Evolutionary conservation across 129 eudicot genomes (phyloP).

Genomic region (Flaveria brownii): DNA sequence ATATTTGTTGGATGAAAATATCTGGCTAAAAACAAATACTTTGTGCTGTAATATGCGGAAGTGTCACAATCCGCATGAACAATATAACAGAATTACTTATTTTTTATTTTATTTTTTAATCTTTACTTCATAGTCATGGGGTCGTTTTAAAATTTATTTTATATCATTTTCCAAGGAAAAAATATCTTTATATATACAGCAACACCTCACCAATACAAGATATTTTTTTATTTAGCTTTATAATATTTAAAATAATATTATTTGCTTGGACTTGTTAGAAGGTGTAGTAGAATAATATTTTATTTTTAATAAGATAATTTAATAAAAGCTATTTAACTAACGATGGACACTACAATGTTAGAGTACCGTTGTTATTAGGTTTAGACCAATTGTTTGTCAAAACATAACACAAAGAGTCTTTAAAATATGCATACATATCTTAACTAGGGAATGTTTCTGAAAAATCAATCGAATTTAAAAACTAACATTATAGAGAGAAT

Average conservation of each 20-base stretch:
- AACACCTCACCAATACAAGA: slow-evolving; percentile 38
- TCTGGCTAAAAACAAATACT: background rate
- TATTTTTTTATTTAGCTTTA: slow-evolving; percentile 22
- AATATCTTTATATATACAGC: slow-evolving; percentile 27
- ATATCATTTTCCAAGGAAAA: slow-evolving; percentile 2
- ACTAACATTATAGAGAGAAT: too few species aligned
- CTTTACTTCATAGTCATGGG: slow-evolving; percentile 2
- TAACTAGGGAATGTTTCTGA: too few species aligned
- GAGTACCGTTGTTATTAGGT: too few species aligned
- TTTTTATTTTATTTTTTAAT: background rate
- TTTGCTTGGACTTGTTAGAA: background rate
- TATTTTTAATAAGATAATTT: background rate
- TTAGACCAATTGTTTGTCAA: too few species aligned
- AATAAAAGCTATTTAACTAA: too few species aligned
- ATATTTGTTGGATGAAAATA: background rate
- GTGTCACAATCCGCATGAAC: slow-evolving; percentile 8
- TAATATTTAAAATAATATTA: background rate
- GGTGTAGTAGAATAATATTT: background rate
- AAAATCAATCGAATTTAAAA: too few species aligned
- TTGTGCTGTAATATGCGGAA: background rate
- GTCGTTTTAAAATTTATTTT: slow-evolving; percentile 4
- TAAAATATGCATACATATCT: too few species aligned
- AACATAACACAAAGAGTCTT: too few species aligned
- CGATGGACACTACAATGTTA: too few species aligned
- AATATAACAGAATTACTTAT: background rate